These are phyloP conservation scores for Kodamaea kaohsiungensis DNA, from an alignment of 805 yeast species.

Conservation along the genomic window DNA sequence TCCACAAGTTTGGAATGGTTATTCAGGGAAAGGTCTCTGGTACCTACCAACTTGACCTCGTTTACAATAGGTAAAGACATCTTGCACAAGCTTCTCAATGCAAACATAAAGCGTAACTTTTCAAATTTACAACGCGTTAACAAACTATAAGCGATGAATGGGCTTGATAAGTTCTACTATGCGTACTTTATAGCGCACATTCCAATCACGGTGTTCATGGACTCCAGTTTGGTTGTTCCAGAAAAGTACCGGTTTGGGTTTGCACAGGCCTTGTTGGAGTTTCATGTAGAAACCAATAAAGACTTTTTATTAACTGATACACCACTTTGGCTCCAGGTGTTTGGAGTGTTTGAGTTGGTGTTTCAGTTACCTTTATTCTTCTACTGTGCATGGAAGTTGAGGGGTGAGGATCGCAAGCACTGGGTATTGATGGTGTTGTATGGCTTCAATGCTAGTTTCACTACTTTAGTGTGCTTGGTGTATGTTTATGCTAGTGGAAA, in stretches of 20 bases:
- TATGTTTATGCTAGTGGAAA: constrained; percentile 43
- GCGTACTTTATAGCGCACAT: constrained; percentile 64
- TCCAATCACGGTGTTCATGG: constrained; percentile 74
- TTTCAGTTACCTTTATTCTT: constrained; percentile 80
- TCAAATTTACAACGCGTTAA: not conserved
- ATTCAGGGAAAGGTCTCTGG: not conserved
- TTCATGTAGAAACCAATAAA: constrained; percentile 64
- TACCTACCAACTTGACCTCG: not conserved
- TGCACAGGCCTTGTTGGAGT: constrained; percentile 51
- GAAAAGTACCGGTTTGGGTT: constrained; percentile 42
- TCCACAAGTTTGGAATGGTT: not conserved
- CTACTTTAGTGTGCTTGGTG: constrained; percentile 74
- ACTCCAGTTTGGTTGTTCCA: constrained; percentile 72
- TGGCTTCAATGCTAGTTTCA: constrained; percentile 80
- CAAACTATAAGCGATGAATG: not conserved
- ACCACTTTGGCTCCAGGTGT: constrained; percentile 73
- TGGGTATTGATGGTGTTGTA: constrained; percentile 53
- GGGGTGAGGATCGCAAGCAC: constrained; percentile 9
- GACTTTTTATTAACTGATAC: constrained; percentile 64
- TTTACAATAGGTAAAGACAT: not conserved
- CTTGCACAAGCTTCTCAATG: not conserved
- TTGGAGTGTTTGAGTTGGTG: constrained; percentile 69
- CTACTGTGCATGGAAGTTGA: constrained; percentile 24
- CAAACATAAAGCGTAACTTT: not conserved
- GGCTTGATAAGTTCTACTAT: constrained; percentile 46